phyloP scores from a whole-genome alignment of 2,329 filamentous ascomycete species.

The Penicillium hesseltinei region DNA sequence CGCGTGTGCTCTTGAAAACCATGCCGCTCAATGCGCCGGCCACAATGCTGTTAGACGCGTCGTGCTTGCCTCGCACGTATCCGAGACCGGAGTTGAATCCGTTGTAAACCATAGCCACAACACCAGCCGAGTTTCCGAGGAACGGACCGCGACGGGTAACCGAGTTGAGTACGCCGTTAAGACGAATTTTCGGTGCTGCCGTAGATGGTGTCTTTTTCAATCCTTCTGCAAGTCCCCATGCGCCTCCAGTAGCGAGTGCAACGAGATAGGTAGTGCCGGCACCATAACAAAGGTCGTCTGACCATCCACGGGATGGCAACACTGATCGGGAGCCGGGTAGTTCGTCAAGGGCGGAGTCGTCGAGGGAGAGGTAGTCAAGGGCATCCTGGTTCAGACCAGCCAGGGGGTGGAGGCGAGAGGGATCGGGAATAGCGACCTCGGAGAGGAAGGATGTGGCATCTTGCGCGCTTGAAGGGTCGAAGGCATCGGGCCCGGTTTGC shows the following conservation, averaged over 20 bases:
- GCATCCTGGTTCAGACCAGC: conserved; percentile 89
- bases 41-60: conserved; percentile 80
- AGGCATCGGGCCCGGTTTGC: conserved; percentile 55
- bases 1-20: conserved; percentile 94
- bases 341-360: conserved; percentile 84
- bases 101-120: conserved; percentile 95
- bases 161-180: conserved; percentile 93
- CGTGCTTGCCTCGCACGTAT: conserved; percentile 77
- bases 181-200: conserved; percentile 81
- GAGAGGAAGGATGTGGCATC: conserved; percentile 86
- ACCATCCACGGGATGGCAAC: conserved; percentile 93
- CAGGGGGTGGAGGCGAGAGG: conserved; percentile 84
- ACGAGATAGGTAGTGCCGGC: conserved; percentile 90
- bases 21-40: conserved; percentile 87
- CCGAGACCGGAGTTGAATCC: conserved; percentile 83
- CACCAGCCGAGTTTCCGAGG: conserved; percentile 91
- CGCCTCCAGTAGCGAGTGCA: conserved; percentile 81
- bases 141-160: conserved; percentile 92
- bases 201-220: conserved; percentile 67
- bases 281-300: conserved; percentile 96
- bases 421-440: conserved; percentile 74
- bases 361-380: conserved; percentile 90
- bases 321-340: conserved; percentile 82
- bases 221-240: conserved; percentile 90
- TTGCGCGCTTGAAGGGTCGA: conserved; percentile 70